phyloP scores from a whole-genome alignment of 1,284 basidiomycete genomes.

The Rhodotorula sp. region DNA sequence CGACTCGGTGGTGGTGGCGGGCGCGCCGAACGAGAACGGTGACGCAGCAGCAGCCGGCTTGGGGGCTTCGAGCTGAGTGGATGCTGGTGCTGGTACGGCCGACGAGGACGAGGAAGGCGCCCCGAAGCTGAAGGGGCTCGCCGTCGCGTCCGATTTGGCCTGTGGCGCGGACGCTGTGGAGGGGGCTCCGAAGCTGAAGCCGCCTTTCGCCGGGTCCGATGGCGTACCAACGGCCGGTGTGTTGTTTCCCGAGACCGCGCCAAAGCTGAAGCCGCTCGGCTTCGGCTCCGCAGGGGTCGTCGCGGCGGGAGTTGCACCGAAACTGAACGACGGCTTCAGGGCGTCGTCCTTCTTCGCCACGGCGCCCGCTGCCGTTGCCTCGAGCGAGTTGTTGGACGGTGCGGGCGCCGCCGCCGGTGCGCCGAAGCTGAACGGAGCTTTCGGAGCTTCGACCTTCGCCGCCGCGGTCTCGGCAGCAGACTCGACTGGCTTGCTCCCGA shows the following conservation, averaged over 20 bases:
- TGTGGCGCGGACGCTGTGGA: neutral
- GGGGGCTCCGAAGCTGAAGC: neutral
- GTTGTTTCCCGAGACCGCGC: neutral
- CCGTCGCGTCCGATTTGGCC: neutral
- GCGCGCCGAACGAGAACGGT: neutral
- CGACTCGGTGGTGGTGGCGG: neutral
- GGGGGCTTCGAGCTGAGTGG: neutral
- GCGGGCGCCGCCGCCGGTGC: neutral
- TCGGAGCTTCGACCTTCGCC: neutral
- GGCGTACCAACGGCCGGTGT: neutral
- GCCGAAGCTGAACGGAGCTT: neutral
- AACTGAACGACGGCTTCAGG: constrained; percentile 2
- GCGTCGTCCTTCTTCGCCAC: constrained; percentile 1
- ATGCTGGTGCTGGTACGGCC: too few species aligned
- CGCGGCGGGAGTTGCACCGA: neutral
- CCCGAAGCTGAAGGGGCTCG: constrained; percentile 7
- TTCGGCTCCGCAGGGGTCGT: neutral
- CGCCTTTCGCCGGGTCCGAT: neutral
- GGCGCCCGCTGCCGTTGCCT: neutral
- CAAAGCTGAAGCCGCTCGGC: neutral
- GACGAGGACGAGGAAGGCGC: neutral
- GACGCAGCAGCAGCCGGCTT: neutral
- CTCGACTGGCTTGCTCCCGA: neutral
- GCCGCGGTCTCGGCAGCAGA: neutral
- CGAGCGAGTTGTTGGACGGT: neutral